Evolutionary conservation across 2,329 filamentous ascomycete species (phyloP).

Genomic region (Ustulina deusta): DNA sequence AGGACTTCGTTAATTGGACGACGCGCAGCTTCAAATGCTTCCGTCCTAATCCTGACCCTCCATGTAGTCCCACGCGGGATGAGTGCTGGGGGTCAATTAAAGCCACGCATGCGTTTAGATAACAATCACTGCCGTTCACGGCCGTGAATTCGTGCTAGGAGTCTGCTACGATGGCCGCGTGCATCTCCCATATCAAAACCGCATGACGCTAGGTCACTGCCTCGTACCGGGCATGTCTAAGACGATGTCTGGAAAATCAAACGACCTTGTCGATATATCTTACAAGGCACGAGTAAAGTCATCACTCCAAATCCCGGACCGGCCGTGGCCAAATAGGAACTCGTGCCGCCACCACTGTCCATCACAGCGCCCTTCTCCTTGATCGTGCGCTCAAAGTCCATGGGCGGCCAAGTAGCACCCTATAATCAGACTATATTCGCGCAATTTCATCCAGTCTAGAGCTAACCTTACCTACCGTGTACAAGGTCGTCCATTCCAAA

Average conservation of each 20-base stretch:
- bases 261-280: not conserved
- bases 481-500: not conserved
- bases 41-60: not conserved
- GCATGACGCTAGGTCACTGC: not conserved
- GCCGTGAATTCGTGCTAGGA: not conserved
- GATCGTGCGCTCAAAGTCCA: not conserved
- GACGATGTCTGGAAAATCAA: not conserved
- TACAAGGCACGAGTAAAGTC: not conserved
- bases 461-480: conserved; percentile 4
- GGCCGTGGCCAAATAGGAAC: conserved; percentile 30
- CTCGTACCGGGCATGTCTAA: not conserved
- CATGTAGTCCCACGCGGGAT: not conserved
- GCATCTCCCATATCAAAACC: not conserved
- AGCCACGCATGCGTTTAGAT: not conserved
- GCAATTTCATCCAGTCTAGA: not conserved
- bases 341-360: conserved; percentile 1
- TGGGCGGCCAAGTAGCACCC: not conserved
- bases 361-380: not conserved
- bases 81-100: not conserved
- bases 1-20: not conserved
- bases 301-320: not conserved
- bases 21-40: not conserved
- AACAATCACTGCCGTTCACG: not conserved
- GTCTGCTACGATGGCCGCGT: not conserved
- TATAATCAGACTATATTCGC: not conserved